Evolutionary conservation across 768 basidiomycete species (phyloP), one percentile per base, ranked within the genome.

Genomic region (Rhodotorula sphaerocarpa): DNA sequence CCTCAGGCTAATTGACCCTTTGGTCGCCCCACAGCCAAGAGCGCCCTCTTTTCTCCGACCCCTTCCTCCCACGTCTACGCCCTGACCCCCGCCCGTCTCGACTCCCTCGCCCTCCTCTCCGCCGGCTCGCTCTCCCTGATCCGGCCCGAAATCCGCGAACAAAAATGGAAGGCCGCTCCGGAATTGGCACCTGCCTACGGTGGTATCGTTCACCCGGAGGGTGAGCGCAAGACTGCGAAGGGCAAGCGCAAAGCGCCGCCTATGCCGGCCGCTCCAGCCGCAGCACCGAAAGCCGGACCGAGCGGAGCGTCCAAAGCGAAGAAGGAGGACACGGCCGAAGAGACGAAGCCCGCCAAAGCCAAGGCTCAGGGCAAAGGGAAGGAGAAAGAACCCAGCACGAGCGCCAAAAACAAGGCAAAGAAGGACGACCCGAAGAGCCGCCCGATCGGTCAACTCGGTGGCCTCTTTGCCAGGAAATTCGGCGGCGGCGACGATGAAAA

Each of bases 381-480:
- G 15, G 48, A 50, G 23, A 39, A 34, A 34, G 23, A 18, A 15
- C 21, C 47, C 28, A 12, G n/a, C 12, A 9, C 10, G 27, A 10
- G 42, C 5, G 14, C 42, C 36, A 44, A n/a, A n/a, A n/a, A 20
- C 50, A 50, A 50, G 51, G 39, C 23, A 52, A 48, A 47, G 36
- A 50, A 54, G 45, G 46, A 46, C 28, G 34, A 21, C 6, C 54
- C 58, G 2, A 47, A 36, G 28, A 20, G 20, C 14, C 34, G 52
- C 34, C 60, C 60, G 46, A 61, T 61, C 48, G 63, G 63, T 2
- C 53, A 59, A 33, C 46, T 55, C 11, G 53, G 63, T 0, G 63
- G 63, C 3, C 30, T 65, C 21, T 65, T 65, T 20, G 30, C 50
- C 23, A 0, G 41, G 12, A 56, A 33, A 20, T 11, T 5, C 6